Evolutionary conservation across 768 basidiomycete species (phyloP), one percentile per base, ranked within the genome.

Genomic region (Mycena amicta): DNA sequence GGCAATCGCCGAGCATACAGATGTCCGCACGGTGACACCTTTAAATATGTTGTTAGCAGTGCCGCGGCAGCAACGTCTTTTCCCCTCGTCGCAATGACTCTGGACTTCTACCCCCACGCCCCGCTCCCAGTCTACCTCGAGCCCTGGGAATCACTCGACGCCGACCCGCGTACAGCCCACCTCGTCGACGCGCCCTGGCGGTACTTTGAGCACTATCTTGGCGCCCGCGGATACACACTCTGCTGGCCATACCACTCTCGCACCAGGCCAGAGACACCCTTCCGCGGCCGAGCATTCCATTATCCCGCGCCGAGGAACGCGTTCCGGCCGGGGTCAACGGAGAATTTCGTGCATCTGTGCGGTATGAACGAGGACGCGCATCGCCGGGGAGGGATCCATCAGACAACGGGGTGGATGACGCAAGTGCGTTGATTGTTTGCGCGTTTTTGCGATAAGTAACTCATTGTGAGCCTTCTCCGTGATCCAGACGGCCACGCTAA

Each of bases 231-330:
- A 5, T 64, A 64, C 50, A 52, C 55, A 0, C 53, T 64, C 1
- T 64, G 62, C 62, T 64, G 62, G 62, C 47, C 29, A 27, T 64
- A 64, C n/a, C 60, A 60, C 53, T 64, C 62, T 8, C 58, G 59
- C 4, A 46, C 50, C 8, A 22, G 5, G 6, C 62, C 62, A 3
- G 59, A 60, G 39, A 64, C 62, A 1, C 56, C 62, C 3, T n/a
- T 52, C 26, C 55, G 59, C 1, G 2, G 28, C 6, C 12, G 40
- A 6, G 49, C 59, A 6, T 31, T 60, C 26, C 22, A 16, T 3
- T 57, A 52, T 28, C 56, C 59, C 1, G 43, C 52, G 12, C 55
- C 62, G 3, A 27, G 25, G 11, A 49, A 64, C 46, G 55, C 59
- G 1, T 60, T 60, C 50, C 58, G 43, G 3, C 62, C 62, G 1